Evolutionary conservation across 352 stramenopile genomes (phyloP).

Genomic region (Phytopythium ostracodes): DNA sequence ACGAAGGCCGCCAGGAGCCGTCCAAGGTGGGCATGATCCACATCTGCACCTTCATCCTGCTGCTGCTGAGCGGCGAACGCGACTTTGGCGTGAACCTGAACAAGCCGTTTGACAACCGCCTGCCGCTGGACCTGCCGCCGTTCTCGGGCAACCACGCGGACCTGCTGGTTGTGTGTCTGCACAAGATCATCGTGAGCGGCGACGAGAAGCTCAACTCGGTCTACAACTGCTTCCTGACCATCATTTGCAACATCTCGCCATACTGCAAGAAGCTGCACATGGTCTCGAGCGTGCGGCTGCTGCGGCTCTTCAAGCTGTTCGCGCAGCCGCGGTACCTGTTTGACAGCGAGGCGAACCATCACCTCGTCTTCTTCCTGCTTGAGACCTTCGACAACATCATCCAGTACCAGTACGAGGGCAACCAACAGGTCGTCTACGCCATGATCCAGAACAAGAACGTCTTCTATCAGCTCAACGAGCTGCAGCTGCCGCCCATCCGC

Average conservation of each 20-base stretch:
- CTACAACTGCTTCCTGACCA: slow-evolving; percentile 99
- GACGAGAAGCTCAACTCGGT: slow-evolving; percentile 95
- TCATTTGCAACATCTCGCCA: slow-evolving; percentile 98
- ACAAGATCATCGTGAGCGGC: slow-evolving; percentile 98
- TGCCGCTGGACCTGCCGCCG: slow-evolving; percentile 93
- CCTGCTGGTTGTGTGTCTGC: slow-evolving; percentile 95
- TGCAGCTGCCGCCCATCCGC: slow-evolving; percentile 87
- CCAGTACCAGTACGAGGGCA: slow-evolving; percentile 97
- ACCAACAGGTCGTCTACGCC: slow-evolving; percentile 97
- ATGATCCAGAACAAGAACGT: slow-evolving; percentile 97
- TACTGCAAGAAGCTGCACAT: slow-evolving; percentile 97
- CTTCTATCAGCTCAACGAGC: slow-evolving; percentile 89
- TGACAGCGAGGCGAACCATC: slow-evolving; percentile 93
- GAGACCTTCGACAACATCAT: slow-evolving; percentile 99
- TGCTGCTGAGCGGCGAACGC: slow-evolving; percentile 96
- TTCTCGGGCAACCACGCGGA: slow-evolving; percentile 97
- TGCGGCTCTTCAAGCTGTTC: slow-evolving; percentile 98
- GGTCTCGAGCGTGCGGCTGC: slow-evolving; percentile 92
- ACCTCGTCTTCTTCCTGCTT: slow-evolving; percentile 95
- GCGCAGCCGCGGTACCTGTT: slow-evolving; percentile 92
- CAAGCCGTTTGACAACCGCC: slow-evolving; percentile 91
- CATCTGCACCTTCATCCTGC: slow-evolving; percentile 98
- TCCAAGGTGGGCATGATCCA: slow-evolving; percentile 96
- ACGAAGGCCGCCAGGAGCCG: slow-evolving; percentile 92
- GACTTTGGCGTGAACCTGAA: slow-evolving; percentile 98